A percentile compares a stretch with the other conserved stretches of the same genome.
These are phyloP conservation scores for Aspergillus eucalypticola DNA, from an alignment of 2,329 filamentous ascomycete species.

Conservation along the genomic window DNA sequence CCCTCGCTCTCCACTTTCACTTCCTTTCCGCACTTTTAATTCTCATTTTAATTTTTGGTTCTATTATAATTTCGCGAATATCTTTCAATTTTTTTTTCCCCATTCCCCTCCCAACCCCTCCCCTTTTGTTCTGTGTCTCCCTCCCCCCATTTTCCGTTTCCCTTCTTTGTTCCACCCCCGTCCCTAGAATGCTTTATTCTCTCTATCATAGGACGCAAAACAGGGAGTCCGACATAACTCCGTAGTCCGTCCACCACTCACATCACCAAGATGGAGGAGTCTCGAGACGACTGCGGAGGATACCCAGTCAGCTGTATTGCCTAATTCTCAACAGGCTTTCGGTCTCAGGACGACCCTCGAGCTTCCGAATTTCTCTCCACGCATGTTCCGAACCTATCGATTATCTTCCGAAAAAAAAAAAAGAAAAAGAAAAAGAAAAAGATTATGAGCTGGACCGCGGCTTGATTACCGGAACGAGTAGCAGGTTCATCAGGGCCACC, in stretches of 20 bases:
- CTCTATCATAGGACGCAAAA: neutral
- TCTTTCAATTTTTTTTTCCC: neutral
- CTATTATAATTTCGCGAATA: too few relatives aligned
- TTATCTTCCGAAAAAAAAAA: neutral
- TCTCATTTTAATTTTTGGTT: too few relatives aligned
- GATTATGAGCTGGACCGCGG: neutral
- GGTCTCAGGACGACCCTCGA: neutral
- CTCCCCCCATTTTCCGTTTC: neutral
- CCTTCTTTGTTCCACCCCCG: neutral
- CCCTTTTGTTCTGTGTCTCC: neutral
- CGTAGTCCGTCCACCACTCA: neutral
- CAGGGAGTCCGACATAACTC: neutral
- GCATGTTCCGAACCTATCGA: neutral
- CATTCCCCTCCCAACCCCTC: too few relatives aligned
- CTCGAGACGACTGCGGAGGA: neutral
- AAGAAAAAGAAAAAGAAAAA: too few relatives aligned
- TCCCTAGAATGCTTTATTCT: neutral
- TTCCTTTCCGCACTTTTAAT: too few relatives aligned
- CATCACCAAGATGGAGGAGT: neutral
- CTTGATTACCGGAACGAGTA: neutral
- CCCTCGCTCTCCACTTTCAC: too few relatives aligned
- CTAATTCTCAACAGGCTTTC: neutral
- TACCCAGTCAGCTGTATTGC: neutral
- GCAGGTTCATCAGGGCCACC: neutral
- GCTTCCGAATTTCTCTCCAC: neutral